phyloP scores from a whole-genome alignment of 2,329 filamentous ascomycete species.

The Zymoseptoria crescenta region DNA sequence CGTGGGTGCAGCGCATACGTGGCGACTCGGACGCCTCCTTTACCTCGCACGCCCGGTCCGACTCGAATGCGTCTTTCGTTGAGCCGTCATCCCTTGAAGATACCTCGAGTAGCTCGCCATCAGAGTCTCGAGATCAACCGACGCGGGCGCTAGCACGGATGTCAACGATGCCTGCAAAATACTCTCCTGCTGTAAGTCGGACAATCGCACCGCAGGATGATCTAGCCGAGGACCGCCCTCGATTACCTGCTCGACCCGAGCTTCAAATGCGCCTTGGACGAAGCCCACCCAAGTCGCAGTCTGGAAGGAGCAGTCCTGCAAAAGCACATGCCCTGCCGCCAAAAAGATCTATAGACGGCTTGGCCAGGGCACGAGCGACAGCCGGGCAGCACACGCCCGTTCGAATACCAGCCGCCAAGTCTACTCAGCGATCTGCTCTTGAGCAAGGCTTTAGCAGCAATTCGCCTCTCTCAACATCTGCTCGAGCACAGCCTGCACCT shows the following conservation, averaged over 20 bases:
- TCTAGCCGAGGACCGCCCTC: constrained; percentile 22
- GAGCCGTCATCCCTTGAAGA: constrained; percentile 22
- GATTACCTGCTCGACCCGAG: constrained; percentile 27
- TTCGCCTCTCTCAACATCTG: constrained; percentile 3
- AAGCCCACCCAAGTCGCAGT: constrained; percentile 22
- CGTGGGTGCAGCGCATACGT: constrained; percentile 19
- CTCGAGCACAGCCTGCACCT: constrained; percentile 18
- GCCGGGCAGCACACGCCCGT: constrained; percentile 9
- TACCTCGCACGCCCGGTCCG: constrained; percentile 16
- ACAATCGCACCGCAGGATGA: constrained; percentile 13
- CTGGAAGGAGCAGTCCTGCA: constrained; percentile 23
- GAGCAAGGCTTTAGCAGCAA: constrained; percentile 22
- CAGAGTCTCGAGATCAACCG: constrained; percentile 13
- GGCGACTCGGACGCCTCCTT: constrained; percentile 23
- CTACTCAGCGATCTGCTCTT: constrained; percentile 20
- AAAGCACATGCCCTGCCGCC: constrained; percentile 21
- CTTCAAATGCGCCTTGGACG: constrained; percentile 18
- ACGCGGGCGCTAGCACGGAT: constrained; percentile 11
- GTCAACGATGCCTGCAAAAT: constrained; percentile 22
- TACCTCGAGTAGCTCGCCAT: not conserved
- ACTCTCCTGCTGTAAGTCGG: constrained; percentile 8
- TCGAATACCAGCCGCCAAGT: constrained; percentile 23
- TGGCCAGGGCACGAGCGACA: constrained; percentile 12
- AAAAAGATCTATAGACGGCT: constrained; percentile 17
- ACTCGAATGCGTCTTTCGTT: constrained; percentile 23